These are phyloP conservation scores for Candida endomychidarum DNA, from an alignment of 805 yeast species.

Conservation along the genomic window DNA sequence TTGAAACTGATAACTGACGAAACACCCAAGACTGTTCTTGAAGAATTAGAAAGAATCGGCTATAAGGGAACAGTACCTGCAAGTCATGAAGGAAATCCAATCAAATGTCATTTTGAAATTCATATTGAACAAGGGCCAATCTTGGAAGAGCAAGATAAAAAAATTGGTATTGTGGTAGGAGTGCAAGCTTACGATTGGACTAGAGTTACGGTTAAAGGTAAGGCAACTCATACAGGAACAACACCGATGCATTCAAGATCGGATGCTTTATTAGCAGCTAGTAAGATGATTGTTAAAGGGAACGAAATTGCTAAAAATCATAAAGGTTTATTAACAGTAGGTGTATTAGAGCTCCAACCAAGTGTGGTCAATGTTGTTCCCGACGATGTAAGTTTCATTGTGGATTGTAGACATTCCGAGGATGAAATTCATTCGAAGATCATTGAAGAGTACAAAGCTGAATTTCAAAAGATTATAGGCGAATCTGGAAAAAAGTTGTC, in stretches of 20 bases:
- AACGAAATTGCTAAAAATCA: constrained; percentile 53
- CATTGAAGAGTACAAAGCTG: constrained; percentile 34
- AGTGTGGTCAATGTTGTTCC: constrained; percentile 70
- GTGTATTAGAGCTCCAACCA: constrained; percentile 56
- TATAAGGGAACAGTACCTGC: constrained; percentile 56
- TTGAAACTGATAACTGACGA: constrained; percentile 53
- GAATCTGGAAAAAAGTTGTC: constrained; percentile 30
- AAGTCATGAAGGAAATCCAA: constrained; percentile 48
- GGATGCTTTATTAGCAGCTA: constrained; percentile 60
- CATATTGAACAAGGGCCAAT: constrained; percentile 81
- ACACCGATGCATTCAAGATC: constrained; percentile 62
- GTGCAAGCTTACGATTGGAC: constrained; percentile 69
- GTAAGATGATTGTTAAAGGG: constrained; percentile 55
- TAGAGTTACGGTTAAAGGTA: constrained; percentile 55
- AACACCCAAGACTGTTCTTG: constrained; percentile 46
- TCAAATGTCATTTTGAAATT: constrained; percentile 69
- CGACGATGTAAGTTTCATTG: constrained; percentile 54
- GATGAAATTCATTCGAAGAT: constrained; percentile 44
- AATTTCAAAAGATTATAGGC: constrained; percentile 35
- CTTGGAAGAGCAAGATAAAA: constrained; percentile 53
- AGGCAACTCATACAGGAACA: constrained; percentile 73
- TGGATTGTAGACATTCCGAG: constrained; percentile 58
- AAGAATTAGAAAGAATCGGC: constrained; percentile 61
- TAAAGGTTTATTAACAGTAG: constrained; percentile 59
- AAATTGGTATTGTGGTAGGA: constrained; percentile 65